Base-by-base conservation (phyloP, 2,329 filamentous ascomycete genomes). In the Alternaria solani region DNA sequence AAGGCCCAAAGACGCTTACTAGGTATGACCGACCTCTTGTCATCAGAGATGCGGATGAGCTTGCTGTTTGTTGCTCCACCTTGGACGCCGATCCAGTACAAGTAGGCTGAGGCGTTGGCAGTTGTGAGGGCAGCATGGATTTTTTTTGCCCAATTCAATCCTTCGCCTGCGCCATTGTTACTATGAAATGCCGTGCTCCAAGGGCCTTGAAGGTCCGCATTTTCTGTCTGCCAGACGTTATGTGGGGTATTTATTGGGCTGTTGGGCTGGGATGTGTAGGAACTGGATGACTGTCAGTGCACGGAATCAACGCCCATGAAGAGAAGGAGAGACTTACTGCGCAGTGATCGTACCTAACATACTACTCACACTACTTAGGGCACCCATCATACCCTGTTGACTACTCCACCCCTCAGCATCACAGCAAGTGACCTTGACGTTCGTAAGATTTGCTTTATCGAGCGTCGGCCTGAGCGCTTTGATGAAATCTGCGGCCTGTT, bases 141-240 rank as follows among this genome's bases (percentile, higher is more conserved):
- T 66, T 84, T 82, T 66, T 82, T 82, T 1, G 85, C 85, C 85
- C 84, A 87, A 12, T 82, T 84, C 59, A 85, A 73, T 8, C 85
- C 86, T 61, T 87, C 85, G 55, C 81, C 81, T 0, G 79, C 76
- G 28, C 79, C 81, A 51, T 84, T 83, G 63, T 69, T 76, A 4
- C 63, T 59, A 69, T 84, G 85, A 80, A 83, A 87, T 1, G 78
- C 71, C 4, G 81, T 78, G 6, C 65, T 59, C 72, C 72, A 75
- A 4, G 70, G 46, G 30, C 72, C 71, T 57, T 82, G 79, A 16
- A 86, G 76, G 62, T 85, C 82, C 0, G 81, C 79, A 41, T 78
- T 80, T 69, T 87, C 85, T 7, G 84, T 86, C 59, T 85, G 79
- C 86, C 85, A 87, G 47, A 83, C 81, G 30, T 78, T 78, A 58